phyloP scores from a whole-genome alignment of 352 stramenopile species.

The Thraustotheca clavata region DNA sequence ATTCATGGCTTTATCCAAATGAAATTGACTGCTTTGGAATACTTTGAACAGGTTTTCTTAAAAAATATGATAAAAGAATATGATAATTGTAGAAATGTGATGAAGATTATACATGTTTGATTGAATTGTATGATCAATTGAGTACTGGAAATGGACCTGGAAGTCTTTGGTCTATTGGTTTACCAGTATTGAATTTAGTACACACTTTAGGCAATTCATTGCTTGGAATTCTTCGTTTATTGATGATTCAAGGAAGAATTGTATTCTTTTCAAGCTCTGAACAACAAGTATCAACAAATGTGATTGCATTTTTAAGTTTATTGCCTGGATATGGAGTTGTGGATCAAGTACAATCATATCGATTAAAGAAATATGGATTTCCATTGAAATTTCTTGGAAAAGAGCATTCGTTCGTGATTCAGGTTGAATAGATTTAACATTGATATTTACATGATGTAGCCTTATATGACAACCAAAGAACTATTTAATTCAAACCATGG shows the following conservation, averaged over 20 bases:
- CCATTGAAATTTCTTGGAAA: conserved; percentile 24
- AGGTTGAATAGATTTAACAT: background rate
- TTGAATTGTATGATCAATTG: conserved; percentile 28
- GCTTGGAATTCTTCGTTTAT: conserved; percentile 50
- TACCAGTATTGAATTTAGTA: conserved; percentile 43
- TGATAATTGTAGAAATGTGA: background rate
- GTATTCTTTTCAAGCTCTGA: conserved; percentile 52
- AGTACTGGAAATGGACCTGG: conserved; percentile 14
- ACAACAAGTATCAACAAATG: background rate
- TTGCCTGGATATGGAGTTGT: too few relatives aligned
- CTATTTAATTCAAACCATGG: conserved; percentile 23
- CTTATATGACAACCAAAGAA: background rate
- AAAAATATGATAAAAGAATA: too few relatives aligned
- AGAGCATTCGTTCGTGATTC: background rate
- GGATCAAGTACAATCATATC: conserved; percentile 21
- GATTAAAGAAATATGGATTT: conserved; percentile 31
- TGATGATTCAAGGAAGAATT: conserved; percentile 67
- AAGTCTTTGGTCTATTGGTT: conserved; percentile 30
- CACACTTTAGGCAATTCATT: conserved; percentile 46
- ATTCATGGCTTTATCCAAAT: background rate
- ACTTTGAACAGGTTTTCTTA: conserved; percentile 19
- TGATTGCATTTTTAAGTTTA: conserved; percentile 9
- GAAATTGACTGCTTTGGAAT: background rate
- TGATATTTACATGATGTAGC: background rate
- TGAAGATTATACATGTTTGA: conserved; percentile 22